Conservation (phyloP, 2,329 filamentous ascomycete genomes). For the Xylariales sp. region DNA sequence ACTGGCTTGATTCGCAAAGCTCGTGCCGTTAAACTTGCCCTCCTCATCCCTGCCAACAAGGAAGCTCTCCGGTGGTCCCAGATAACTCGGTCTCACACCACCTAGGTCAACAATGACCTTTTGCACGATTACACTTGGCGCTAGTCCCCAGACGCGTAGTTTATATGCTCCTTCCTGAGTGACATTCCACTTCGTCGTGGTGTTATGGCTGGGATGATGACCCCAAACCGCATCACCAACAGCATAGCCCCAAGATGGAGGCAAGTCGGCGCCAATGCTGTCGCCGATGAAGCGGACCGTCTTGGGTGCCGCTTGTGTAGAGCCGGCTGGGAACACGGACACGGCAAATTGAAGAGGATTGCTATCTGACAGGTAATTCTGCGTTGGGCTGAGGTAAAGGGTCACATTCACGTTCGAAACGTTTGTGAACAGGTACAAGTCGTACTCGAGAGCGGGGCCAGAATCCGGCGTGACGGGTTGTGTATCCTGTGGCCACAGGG, state of each 20-base stretch:
- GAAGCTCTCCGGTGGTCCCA: conserved; percentile 54
- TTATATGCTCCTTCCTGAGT: conserved; percentile 40
- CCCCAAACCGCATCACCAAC: conserved; percentile 46
- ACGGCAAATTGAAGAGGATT: conserved; percentile 36
- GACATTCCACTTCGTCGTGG: conserved; percentile 39
- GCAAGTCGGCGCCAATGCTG: conserved; percentile 36
- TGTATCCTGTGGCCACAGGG: conserved; percentile 47
- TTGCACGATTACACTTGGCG: conserved; percentile 50
- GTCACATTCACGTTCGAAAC: conserved; percentile 38
- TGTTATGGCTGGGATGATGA: conserved; percentile 33
- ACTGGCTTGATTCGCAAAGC: conserved; percentile 25
- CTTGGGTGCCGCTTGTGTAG: conserved; percentile 20
- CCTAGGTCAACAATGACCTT: conserved; percentile 53
- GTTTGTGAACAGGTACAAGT: conserved; percentile 56
- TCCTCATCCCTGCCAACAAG: conserved; percentile 35
- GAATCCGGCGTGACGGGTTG: conserved; percentile 43
- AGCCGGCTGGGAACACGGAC: conserved; percentile 28
- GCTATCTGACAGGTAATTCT: conserved; percentile 47
- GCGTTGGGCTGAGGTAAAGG: conserved; percentile 47
- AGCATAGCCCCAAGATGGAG: conserved; percentile 36
- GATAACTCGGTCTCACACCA: conserved; percentile 47
- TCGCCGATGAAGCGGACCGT: conserved; percentile 36
- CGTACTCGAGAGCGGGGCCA: conserved; percentile 55
- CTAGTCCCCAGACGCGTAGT: conserved; percentile 45
- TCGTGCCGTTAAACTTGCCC: conserved; percentile 32